Base-by-base conservation (phyloP, 371 early-diverging fungal genomes). In the Mucor sp. region DNA sequence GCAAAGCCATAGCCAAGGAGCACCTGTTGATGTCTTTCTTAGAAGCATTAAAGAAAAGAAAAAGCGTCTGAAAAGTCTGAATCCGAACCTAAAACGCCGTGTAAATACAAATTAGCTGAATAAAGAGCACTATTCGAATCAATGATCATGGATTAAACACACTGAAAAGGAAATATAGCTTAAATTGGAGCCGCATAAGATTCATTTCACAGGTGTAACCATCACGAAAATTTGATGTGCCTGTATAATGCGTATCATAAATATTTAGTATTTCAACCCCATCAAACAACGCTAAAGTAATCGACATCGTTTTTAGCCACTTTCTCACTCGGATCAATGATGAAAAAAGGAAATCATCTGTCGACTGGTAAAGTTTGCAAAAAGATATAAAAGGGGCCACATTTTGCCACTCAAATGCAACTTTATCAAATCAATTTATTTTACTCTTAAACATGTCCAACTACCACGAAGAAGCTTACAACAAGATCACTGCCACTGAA, bases 391-490 rank as follows among this genome's bases (percentile, higher is more conserved):
- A 60, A 35, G 37, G 39, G 53, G 9, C 12, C 30, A 33, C 30
- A 2, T 32, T 30, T 61, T 47, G 11, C 60, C 58, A 15, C 28
- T n/a, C 41, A 60, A 43, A 25, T 33, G 21, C 1, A 57, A 57
- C 21, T 35, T 53, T 23, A 21, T 37, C 21, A 23, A 61, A 27
- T 53, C 27, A 27, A 41, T 17, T 41, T 41, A 41, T 17, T 53
- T 25, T 14, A 53, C n/a, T 47, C 27, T 53, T 53, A 53, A 72
- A 41, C 41, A 72, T 72, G 72, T 44, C 62, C n/a, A 58, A 67
- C 65, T 17, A 33, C 21, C 41, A 83, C 83, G 66, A 84, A 82
- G 62, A 81, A 74, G 70, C 75, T 23, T 77, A 79, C 69, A 68
- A 70, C 17, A 53, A 69, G 12, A 68, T 76, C 50, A 48, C 60